A percentile compares a stretch with the other conserved stretches of the same genome.
phyloP scores from a whole-genome alignment of 2,329 filamentous ascomycete genomes.

The Xylaria sp. region DNA sequence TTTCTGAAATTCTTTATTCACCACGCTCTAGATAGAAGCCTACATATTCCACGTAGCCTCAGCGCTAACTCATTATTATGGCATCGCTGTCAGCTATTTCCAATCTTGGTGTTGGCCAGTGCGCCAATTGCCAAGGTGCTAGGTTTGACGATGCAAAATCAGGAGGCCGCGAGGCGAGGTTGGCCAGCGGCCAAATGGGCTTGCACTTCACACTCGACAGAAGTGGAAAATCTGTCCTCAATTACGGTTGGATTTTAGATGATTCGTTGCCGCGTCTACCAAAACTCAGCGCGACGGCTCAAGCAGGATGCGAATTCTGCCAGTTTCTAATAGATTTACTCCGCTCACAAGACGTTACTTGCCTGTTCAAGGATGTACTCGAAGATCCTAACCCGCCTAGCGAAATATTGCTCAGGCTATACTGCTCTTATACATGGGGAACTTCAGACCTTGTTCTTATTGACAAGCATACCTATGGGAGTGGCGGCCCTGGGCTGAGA shows the following conservation, averaged over 20 bases:
- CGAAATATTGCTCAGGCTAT: neutral
- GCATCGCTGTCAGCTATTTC: neutral
- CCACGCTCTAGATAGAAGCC: no score
- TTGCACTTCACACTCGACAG: neutral
- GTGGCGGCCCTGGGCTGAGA: neutral
- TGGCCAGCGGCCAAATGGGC: neutral
- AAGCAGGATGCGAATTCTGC: constrained; percentile 22
- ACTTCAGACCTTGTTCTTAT: neutral
- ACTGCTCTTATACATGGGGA: constrained; percentile 12
- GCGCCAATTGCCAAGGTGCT: constrained; percentile 3
- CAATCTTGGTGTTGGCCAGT: neutral
- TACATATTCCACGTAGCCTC: no score
- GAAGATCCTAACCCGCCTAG: neutral
- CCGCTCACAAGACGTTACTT: constrained; percentile 5
- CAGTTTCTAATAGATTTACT: constrained; percentile 13
- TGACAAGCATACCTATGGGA: neutral
- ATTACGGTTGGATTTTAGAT: neutral
- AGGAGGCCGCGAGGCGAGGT: neutral
- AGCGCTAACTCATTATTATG: neutral
- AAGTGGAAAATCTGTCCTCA: neutral
- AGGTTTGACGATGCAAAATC: constrained; percentile 11
- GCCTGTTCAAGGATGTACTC: constrained; percentile 13
- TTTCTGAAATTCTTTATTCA: no score
- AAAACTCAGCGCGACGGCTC: constrained; percentile 5
- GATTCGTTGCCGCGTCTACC: constrained; percentile 4